phyloP scores from a whole-genome alignment of 495 filamentous ascomycete genomes.

The Rostrohypoxylon terebratum region DNA sequence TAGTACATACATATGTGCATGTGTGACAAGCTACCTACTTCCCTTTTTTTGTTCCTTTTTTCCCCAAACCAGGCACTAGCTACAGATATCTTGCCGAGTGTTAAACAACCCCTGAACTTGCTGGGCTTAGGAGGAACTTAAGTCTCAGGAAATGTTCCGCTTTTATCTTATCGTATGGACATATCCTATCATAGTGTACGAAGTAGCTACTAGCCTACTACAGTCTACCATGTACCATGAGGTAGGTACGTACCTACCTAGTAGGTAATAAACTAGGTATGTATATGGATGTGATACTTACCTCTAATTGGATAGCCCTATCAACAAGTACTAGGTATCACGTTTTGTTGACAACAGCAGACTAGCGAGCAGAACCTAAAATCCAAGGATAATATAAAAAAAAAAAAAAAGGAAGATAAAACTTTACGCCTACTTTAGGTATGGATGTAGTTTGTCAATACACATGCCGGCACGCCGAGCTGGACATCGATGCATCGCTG shows the following conservation, averaged over 20 bases:
- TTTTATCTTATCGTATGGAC: slow-evolving; percentile 11
- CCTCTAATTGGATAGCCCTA: slow-evolving; percentile 39
- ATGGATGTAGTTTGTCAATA: too few species aligned
- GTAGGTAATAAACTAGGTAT: too few species aligned
- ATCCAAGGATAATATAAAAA: neutral
- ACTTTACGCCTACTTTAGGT: too few species aligned
- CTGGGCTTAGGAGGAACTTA: neutral
- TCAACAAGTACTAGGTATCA: slow-evolving; percentile 29
- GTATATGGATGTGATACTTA: neutral
- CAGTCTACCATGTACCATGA: too few species aligned
- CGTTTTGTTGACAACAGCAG: slow-evolving; percentile 7
- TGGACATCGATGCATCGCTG: slow-evolving; percentile 17
- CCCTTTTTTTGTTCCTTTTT: neutral
- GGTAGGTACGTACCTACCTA: too few species aligned
- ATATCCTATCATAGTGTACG: too few species aligned
- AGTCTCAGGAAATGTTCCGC: neutral
- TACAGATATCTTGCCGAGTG: neutral
- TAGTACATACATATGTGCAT: too few species aligned
- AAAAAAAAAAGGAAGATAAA: slow-evolving; percentile 1
- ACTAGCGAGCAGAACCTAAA: slow-evolving; percentile 4
- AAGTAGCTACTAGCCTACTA: too few species aligned
- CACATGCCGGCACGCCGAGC: slow-evolving; percentile 32
- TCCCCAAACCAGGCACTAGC: too few species aligned
- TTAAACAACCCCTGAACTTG: slow-evolving; percentile 14
- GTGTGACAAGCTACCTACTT: neutral